Conservation (phyloP, 2,329 filamentous ascomycete species). For the Celoporthe dispersa region DNA sequence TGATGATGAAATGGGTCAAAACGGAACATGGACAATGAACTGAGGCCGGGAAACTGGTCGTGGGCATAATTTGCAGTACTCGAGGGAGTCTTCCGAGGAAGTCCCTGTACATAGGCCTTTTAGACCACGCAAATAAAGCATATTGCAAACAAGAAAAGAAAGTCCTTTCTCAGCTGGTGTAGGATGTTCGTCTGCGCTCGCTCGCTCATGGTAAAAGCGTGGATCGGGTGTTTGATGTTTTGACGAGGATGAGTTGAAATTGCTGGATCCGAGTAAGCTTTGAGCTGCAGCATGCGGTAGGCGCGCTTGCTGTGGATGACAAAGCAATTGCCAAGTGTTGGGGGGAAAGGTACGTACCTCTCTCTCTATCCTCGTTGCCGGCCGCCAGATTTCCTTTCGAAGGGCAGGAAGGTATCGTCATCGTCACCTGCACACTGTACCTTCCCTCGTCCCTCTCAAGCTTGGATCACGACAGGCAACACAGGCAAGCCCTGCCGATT, state of each 20-base stretch:
- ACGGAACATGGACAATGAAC: not conserved
- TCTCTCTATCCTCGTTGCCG: not conserved
- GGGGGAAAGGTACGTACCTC: not conserved
- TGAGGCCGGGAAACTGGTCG: slow-evolving; percentile 2
- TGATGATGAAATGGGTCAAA: slow-evolving; percentile 1
- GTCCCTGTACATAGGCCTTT: slow-evolving; percentile 28
- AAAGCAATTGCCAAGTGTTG: too few species aligned
- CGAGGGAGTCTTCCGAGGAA: not conserved
- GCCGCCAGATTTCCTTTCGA: not conserved
- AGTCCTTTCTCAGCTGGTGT: not conserved
- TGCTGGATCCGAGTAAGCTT: not conserved
- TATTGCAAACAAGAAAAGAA: not conserved
- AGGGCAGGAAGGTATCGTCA: not conserved
- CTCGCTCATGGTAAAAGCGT: not conserved
- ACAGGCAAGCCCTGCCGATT: not conserved
- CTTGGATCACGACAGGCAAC: not conserved
- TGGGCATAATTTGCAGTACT: slow-evolving; percentile 8
- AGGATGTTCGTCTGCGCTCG: not conserved
- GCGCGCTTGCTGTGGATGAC: not conserved
- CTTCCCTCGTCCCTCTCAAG: not conserved
- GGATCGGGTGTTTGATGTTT: not conserved
- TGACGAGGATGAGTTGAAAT: not conserved
- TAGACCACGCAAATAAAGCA: slow-evolving; percentile 23
- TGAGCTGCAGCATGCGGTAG: not conserved
- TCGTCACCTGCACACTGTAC: not conserved